Evolutionary conservation across 2,329 filamentous ascomycete genomes (phyloP).

Genomic region (Ceratocystiopsis minuta): DNA sequence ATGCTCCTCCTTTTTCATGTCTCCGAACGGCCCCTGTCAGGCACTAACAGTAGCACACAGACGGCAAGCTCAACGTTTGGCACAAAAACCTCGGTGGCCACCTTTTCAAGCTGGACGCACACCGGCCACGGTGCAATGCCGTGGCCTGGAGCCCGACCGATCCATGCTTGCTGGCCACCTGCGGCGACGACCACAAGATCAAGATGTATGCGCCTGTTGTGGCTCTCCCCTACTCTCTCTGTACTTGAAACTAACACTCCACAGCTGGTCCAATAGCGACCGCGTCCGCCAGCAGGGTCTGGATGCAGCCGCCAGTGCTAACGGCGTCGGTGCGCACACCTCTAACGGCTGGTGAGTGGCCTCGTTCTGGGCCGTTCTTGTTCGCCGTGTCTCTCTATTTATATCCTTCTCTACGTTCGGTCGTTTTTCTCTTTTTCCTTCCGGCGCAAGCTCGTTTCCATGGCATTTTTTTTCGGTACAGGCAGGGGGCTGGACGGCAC

Average conservation of each 20-base stretch:
- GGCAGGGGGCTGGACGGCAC: too few relatives aligned
- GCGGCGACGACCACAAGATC: constrained; percentile 71
- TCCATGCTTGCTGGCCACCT: constrained; percentile 72
- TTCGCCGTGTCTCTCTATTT: too few relatives aligned
- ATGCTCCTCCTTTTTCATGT: constrained; percentile 12
- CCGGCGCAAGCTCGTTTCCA: too few relatives aligned
- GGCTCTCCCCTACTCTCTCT: background rate
- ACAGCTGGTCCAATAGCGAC: constrained; percentile 21
- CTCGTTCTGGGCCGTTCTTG: too few relatives aligned
- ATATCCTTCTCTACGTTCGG: too few relatives aligned
- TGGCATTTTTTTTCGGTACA: too few relatives aligned
- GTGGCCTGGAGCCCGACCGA: constrained; percentile 78
- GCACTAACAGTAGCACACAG: constrained; percentile 16
- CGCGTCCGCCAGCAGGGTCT: constrained; percentile 11
- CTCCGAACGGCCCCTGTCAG: background rate
- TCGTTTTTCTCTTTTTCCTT: too few relatives aligned
- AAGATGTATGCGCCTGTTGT: constrained; percentile 57
- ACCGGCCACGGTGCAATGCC: constrained; percentile 63
- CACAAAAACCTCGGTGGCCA: constrained; percentile 64
- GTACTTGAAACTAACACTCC: background rate
- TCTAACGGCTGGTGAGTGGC: constrained; percentile 8
- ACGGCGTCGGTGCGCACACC: constrained; percentile 7
- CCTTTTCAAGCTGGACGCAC: constrained; percentile 60
- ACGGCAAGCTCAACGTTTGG: constrained; percentile 68
- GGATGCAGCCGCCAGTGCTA: constrained; percentile 5